These are phyloP conservation scores for Boletus tomentosulus DNA, from an alignment of 768 basidiomycete genomes.

Conservation along the genomic window DNA sequence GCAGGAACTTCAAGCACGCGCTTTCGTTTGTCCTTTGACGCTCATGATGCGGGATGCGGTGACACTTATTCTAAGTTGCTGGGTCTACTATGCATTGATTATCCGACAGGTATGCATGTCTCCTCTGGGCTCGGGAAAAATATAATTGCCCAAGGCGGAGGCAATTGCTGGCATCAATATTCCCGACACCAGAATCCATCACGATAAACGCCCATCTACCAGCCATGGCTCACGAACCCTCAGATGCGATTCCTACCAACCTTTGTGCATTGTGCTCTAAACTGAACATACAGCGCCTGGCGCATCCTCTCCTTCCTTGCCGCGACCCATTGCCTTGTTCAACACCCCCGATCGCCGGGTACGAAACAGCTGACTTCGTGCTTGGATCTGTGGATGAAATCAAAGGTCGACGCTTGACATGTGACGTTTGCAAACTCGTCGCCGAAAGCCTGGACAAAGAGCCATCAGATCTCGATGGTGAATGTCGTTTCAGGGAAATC, in stretches of 20 bases:
- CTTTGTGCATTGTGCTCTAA: not conserved
- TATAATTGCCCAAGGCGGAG: too few species aligned
- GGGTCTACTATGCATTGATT: too few species aligned
- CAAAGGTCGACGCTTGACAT: slow-evolving; percentile 8
- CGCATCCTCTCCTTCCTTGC: not conserved
- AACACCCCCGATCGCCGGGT: not conserved
- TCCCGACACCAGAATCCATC: too few species aligned
- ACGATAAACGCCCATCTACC: not conserved
- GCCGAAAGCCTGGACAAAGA: slow-evolving; percentile 11
- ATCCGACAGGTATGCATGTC: too few species aligned
- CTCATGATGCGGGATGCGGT: too few species aligned
- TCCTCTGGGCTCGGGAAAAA: too few species aligned
- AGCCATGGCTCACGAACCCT: not conserved
- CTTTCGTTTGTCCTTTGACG: too few species aligned
- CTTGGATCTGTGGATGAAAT: slow-evolving; percentile 15
- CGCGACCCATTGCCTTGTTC: not conserved
- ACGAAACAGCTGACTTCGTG: not conserved
- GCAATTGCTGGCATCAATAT: not conserved
- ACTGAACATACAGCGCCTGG: not conserved
- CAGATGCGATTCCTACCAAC: not conserved
- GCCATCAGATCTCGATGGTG: slow-evolving; percentile 4
- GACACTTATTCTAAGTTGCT: too few species aligned
- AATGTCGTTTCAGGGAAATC: slow-evolving; percentile 1
- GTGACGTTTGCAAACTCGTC: slow-evolving; percentile 14
- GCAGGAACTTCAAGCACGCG: too few species aligned